Conservation (phyloP, 768 basidiomycete genomes). For the Psilocybe tampanensis region DNA sequence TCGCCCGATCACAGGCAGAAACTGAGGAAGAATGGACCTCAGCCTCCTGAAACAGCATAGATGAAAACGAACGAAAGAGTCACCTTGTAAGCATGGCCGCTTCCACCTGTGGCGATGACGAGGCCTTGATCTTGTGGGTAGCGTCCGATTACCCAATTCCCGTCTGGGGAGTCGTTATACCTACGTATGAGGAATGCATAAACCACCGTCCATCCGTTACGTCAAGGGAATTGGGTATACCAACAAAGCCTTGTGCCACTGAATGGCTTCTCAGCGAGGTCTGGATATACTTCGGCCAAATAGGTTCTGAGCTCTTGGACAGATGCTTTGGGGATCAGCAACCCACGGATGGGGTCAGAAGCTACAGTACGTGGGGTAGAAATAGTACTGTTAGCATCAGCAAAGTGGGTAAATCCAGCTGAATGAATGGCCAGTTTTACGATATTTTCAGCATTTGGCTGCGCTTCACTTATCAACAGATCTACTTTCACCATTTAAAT, state of each 20-base stretch:
- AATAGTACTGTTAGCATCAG: conserved; percentile 37
- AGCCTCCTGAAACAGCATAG: neutral
- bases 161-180: conserved; percentile 89
- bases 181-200: conserved; percentile 41
- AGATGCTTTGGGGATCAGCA: conserved; percentile 65
- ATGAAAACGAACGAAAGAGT: conserved; percentile 1
- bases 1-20: conserved; percentile 82
- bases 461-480: neutral
- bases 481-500: neutral
- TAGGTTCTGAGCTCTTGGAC: conserved; percentile 51
- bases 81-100: conserved; percentile 89
- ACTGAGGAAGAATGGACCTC: conserved; percentile 45
- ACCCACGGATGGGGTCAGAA: conserved; percentile 58
- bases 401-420: conserved; percentile 66
- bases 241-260: conserved; percentile 83
- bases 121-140: conserved; percentile 59
- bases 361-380: conserved; percentile 80
- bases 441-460: conserved; percentile 71
- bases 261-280: conserved; percentile 74
- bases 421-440: conserved; percentile 82
- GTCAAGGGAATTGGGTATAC: conserved; percentile 42
- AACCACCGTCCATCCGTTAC: conserved; percentile 4
- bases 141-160: conserved; percentile 87
- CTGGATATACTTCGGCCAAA: conserved; percentile 70
- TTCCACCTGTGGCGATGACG: conserved; percentile 84